Conservation (phyloP, 108 stramenopile species). For the Nannochloropsis gaditana region DNA sequence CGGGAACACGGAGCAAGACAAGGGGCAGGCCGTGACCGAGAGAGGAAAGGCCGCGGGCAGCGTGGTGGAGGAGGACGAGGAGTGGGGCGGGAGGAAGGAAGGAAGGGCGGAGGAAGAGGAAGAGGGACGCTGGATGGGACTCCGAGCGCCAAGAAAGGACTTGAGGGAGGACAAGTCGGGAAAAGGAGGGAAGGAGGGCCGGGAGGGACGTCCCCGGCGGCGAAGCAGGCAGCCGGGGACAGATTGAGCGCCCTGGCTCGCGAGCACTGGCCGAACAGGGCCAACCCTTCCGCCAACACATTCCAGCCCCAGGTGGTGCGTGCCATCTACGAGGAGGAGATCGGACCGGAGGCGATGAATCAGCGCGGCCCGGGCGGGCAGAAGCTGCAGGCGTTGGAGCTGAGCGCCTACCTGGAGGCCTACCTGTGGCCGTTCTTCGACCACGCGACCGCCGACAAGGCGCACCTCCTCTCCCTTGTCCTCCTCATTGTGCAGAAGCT, state of each 20-base stretch:
- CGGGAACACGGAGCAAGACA: background rate
- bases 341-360: background rate
- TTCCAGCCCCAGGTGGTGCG: background rate
- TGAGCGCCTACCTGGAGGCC: constrained; percentile 50
- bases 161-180: background rate
- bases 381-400: constrained; percentile 45
- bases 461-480: constrained; percentile 44
- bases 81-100: background rate
- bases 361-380: background rate
- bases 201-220: background rate
- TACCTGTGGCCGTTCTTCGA: constrained; percentile 52
- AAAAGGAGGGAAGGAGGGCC: background rate
- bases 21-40: background rate
- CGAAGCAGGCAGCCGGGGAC: background rate
- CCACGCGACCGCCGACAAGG: constrained; percentile 1
- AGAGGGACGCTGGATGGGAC: background rate
- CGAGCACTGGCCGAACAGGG: background rate
- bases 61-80: background rate
- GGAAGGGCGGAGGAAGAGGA: background rate
- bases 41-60: constrained; percentile 4
- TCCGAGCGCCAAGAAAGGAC: background rate
- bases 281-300: background rate
- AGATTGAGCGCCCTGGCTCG: background rate
- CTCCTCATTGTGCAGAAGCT: constrained; percentile 46
- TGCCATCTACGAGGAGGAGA: background rate